These are phyloP conservation scores for Ballota nigra DNA, from an alignment of 257 asterid species.

Conservation along the genomic window DNA sequence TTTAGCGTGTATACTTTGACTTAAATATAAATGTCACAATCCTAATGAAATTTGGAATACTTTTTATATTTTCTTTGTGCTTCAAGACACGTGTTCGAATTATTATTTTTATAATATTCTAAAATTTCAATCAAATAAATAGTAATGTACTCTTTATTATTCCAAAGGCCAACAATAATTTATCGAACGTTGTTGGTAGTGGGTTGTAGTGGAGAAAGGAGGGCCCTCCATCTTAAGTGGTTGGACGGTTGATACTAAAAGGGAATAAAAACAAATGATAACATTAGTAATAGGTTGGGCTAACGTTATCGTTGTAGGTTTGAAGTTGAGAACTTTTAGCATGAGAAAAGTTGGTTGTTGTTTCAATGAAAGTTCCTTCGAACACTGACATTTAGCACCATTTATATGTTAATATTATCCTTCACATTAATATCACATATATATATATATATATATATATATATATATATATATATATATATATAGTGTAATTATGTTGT, in stretches of 20 bases:
- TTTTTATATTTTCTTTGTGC: neutral
- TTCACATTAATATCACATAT: neutral
- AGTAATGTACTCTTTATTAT: neutral
- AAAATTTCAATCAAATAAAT: neutral
- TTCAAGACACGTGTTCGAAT: neutral
- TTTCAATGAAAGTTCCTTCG: neutral
- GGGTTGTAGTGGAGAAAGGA: slow-evolving; percentile 28
- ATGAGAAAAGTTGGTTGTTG: neutral
- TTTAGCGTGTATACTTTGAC: too few relatives aligned
- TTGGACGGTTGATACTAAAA: slow-evolving; percentile 30
- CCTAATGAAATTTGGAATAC: neutral
- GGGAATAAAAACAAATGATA: slow-evolving; percentile 20
- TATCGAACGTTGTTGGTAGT: slow-evolving; percentile 17
- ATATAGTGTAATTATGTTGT: neutral
- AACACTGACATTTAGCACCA: neutral
- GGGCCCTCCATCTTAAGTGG: slow-evolving; percentile 27
- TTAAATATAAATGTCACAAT: too few relatives aligned
- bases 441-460: too few relatives aligned
- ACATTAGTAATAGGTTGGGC: slow-evolving; percentile 8
- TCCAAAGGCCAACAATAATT: neutral
- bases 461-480: too few relatives aligned
- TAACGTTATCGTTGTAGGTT: slow-evolving; percentile 17
- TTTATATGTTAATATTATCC: neutral
- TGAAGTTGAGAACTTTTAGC: slow-evolving; percentile 14
- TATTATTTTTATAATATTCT: neutral